Percentiles rank a stretch among this genome's conserved stretches.
These are phyloP conservation scores for Penicillium waksmanii DNA, from an alignment of 495 filamentous ascomycete species.

Conservation along the genomic window DNA sequence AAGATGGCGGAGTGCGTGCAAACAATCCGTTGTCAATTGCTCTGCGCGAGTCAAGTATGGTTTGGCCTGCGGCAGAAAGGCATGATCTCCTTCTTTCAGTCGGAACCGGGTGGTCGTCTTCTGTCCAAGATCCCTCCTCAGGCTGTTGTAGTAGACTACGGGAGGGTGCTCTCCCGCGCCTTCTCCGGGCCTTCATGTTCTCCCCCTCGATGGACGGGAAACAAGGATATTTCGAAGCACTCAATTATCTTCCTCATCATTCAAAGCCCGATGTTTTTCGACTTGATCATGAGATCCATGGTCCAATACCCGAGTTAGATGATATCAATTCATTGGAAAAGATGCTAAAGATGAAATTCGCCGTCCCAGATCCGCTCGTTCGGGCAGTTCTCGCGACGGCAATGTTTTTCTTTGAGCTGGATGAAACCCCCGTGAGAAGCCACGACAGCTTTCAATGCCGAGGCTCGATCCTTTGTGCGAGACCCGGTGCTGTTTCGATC, in stretches of 20 bases:
- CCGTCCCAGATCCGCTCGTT: constrained; percentile 2
- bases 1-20: constrained; percentile 40
- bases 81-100: constrained; percentile 37
- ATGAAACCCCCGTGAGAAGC: constrained; percentile 11
- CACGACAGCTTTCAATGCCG: constrained; percentile 13
- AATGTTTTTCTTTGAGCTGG: constrained; percentile 27
- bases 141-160: background rate
- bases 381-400: constrained; percentile 8
- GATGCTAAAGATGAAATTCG: background rate
- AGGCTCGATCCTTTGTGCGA: constrained; percentile 19
- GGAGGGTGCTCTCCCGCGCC: constrained; percentile 17
- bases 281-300: constrained; percentile 18
- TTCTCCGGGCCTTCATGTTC: constrained; percentile 19
- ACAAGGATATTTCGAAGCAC: constrained; percentile 25
- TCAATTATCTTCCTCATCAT: constrained; percentile 21
- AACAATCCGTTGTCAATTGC: constrained; percentile 37
- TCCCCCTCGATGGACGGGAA: constrained; percentile 30
- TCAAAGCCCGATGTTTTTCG: constrained; percentile 20
- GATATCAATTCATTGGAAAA: constrained; percentile 11
- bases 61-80: constrained; percentile 32
- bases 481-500: background rate
- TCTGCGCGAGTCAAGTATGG: constrained; percentile 29
- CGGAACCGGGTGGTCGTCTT: constrained; percentile 30
- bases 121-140: background rate
- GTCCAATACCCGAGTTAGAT: constrained; percentile 24